Conservation (phyloP, 2,329 filamentous ascomycete species). For the Monilinia fructigena region DNA sequence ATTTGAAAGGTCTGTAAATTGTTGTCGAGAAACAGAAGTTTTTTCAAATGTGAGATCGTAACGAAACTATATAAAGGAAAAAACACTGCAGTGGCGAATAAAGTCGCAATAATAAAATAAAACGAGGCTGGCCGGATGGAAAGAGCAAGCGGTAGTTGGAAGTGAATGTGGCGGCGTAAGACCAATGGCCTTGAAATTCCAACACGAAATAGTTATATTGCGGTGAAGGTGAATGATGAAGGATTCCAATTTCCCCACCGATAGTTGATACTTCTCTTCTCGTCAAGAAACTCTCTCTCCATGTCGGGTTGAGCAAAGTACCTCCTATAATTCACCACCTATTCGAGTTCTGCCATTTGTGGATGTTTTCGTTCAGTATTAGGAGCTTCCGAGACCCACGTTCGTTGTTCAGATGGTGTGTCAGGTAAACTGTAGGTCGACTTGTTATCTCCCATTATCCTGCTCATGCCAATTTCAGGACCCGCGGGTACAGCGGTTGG, state of each 20-base stretch:
- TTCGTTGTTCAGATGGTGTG: neutral
- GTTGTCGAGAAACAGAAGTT: neutral
- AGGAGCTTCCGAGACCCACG: conserved; percentile 11
- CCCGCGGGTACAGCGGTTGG: conserved; percentile 8
- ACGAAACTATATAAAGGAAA: neutral
- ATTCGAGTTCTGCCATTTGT: neutral
- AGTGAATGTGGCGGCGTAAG: neutral
- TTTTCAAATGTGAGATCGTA: neutral
- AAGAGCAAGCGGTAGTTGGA: neutral
- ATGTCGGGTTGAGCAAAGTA: neutral
- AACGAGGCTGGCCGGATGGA: neutral
- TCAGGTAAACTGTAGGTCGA: neutral
- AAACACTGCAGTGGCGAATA: neutral
- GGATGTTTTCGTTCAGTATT: neutral
- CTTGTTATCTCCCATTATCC: neutral
- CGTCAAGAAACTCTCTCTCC: too few relatives aligned
- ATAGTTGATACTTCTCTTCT: neutral
- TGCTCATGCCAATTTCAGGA: neutral
- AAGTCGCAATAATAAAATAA: too few relatives aligned
- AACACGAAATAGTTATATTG: neutral
- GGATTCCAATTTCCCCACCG: neutral
- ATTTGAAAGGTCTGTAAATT: neutral
- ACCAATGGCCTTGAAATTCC: neutral
- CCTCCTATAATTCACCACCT: neutral
- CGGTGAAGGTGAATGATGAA: neutral